phyloP scores from a whole-genome alignment of 192 early-diverging fungal species.

The Chytriomyces sp. region DNA sequence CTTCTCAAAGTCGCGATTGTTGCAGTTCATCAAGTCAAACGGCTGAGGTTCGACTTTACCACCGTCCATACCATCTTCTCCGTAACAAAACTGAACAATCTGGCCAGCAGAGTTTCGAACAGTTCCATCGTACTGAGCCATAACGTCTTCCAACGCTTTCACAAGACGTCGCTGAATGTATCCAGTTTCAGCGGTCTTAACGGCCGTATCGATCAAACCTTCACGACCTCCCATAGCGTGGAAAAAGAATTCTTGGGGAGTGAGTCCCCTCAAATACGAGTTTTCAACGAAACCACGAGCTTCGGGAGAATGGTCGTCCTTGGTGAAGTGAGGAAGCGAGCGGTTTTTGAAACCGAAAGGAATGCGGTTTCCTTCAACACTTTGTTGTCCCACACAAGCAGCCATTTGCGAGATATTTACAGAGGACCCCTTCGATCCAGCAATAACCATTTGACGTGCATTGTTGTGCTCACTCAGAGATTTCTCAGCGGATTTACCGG shows the following conservation, averaged over 20 bases:
- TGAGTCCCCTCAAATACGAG: slow-evolving; percentile 88
- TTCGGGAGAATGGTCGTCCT: slow-evolving; percentile 95
- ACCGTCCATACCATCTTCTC: slow-evolving; percentile 98
- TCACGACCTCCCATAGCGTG: slow-evolving; percentile 99
- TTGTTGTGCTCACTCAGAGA: slow-evolving; percentile 92
- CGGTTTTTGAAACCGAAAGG: slow-evolving; percentile 95
- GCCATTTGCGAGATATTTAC: slow-evolving; percentile 99
- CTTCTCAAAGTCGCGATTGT: slow-evolving; percentile 73
- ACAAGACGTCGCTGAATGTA: slow-evolving; percentile 98
- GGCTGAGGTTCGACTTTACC: slow-evolving; percentile 84
- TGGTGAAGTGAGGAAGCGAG: slow-evolving; percentile 95
- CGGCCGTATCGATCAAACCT: slow-evolving; percentile 98
- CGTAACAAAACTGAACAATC: slow-evolving; percentile 95
- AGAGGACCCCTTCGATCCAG: slow-evolving; percentile 94
- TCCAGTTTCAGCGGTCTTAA: slow-evolving; percentile 98
- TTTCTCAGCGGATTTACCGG: slow-evolving; percentile 83
- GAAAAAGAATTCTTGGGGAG: slow-evolving; percentile 99
- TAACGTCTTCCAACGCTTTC: slow-evolving; percentile 97
- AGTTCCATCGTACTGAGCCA: slow-evolving; percentile 97
- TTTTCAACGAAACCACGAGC: slow-evolving; percentile 88
- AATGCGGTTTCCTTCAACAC: slow-evolving; percentile 99
- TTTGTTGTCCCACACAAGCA: slow-evolving; percentile 98
- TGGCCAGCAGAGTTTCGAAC: slow-evolving; percentile 93
- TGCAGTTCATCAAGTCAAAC: slow-evolving; percentile 71
- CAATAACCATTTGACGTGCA: slow-evolving; percentile 93